These are phyloP conservation scores for Phylloporus sp. DNA, from an alignment of 768 basidiomycete species.

Conservation along the genomic window DNA sequence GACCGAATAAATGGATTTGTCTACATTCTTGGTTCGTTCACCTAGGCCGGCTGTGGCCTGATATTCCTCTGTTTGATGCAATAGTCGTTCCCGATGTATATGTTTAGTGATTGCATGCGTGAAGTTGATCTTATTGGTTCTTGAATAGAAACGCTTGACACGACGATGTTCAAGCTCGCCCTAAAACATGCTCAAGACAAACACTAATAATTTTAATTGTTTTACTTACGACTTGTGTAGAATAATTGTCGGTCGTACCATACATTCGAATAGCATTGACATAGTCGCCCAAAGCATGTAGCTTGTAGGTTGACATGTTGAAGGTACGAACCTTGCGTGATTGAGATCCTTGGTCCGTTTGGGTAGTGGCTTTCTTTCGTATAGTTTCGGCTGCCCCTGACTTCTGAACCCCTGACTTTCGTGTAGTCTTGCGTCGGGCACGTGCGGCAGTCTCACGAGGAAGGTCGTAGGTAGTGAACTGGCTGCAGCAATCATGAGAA, in stretches of 20 bases:
- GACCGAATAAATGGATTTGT: no score
- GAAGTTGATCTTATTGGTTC: conserved; percentile 34
- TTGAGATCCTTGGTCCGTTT: no score
- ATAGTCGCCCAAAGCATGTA: conserved; percentile 18
- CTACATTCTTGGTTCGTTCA: no score
- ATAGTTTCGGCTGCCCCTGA: background rate
- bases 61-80: background rate
- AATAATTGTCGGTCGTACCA: conserved; percentile 29
- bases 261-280: conserved; percentile 7
- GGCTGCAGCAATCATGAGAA: conserved; percentile 12
- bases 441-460: conserved; percentile 29
- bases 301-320: conserved; percentile 20
- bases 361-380: no score
- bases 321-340: background rate
- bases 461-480: conserved; percentile 29
- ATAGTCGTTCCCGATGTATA: conserved; percentile 12
- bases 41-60: background rate
- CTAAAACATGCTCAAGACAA: background rate
- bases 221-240: conserved; percentile 32
- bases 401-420: no score
- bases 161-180: conserved; percentile 34
- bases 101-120: conserved; percentile 29
- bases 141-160: conserved; percentile 35
- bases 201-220: background rate
- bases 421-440: background rate